Conservation (phyloP, 2,329 filamentous ascomycete species). For the Dactylonectria macrodidyma region DNA sequence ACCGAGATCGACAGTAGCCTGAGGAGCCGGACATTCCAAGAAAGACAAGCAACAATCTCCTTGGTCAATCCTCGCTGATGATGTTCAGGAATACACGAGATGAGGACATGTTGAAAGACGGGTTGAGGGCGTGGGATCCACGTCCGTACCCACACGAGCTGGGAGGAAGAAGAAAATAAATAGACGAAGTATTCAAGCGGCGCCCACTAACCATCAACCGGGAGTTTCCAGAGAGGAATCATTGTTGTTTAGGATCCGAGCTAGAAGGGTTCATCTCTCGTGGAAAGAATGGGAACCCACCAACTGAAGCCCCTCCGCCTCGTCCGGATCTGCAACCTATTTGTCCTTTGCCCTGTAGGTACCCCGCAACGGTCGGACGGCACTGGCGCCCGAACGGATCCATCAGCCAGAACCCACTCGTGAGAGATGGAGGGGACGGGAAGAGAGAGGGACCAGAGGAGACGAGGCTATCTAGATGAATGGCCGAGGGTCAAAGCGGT, state of each 20-base stretch:
- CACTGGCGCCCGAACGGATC: constrained; percentile 45
- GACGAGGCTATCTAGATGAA: constrained; percentile 29
- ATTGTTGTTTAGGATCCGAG: constrained; percentile 16
- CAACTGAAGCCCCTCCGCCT: constrained; percentile 37
- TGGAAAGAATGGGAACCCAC: constrained; percentile 43
- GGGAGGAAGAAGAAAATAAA: constrained; percentile 7
- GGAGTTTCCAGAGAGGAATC: constrained; percentile 26
- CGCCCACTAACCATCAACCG: constrained; percentile 7
- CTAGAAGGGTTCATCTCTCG: constrained; percentile 43
- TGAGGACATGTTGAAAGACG: constrained; percentile 29
- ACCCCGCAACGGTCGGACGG: constrained; percentile 49
- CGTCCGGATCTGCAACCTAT: constrained; percentile 47
- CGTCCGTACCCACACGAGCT: constrained; percentile 9
- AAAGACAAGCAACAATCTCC: constrained; percentile 11
- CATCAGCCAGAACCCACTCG: constrained; percentile 35
- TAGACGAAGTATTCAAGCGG: constrained; percentile 2
- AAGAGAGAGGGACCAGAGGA: constrained; percentile 12
- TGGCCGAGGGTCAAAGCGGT: constrained; percentile 30
- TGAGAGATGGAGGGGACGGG: constrained; percentile 28
- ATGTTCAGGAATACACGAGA: constrained; percentile 21
- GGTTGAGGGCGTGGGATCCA: constrained; percentile 15
- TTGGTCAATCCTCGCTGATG: constrained; percentile 7
- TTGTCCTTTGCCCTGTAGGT: constrained; percentile 41
- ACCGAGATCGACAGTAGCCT: constrained; percentile 44
- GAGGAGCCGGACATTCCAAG: constrained; percentile 32